phyloP scores from a whole-genome alignment of 768 basidiomycete species.

The Rhizopogon salebrosus region DNA sequence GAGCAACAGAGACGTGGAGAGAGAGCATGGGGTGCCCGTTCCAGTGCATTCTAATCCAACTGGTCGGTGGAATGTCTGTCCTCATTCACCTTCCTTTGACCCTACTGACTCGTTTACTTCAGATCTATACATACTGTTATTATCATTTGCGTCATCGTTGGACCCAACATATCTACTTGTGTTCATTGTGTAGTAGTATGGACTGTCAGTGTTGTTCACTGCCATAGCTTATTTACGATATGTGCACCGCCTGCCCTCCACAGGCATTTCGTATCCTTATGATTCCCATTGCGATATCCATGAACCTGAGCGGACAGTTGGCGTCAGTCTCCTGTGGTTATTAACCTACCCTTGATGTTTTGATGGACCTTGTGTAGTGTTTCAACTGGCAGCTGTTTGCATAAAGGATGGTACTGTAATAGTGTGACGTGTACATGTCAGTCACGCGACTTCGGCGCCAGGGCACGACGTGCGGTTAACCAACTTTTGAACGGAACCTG shows the following conservation, averaged over 20 bases:
- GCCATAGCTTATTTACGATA: not conserved
- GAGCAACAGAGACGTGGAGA: slow-evolving; percentile 23
- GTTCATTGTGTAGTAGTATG: not conserved
- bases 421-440: not conserved
- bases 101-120: not conserved
- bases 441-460: not conserved
- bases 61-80: not conserved
- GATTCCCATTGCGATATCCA: not conserved
- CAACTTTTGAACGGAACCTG: not conserved
- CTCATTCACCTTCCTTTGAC: not conserved
- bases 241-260: not conserved
- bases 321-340: not conserved
- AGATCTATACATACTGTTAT: slow-evolving; percentile 23
- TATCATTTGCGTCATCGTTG: slow-evolving; percentile 12
- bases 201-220: not conserved
- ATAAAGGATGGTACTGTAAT: too few species aligned
- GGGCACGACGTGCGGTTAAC: not conserved
- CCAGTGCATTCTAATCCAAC: not conserved
- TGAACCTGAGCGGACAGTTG: not conserved
- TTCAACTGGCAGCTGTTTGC: too few species aligned
- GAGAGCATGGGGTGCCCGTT: not conserved
- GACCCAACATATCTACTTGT: slow-evolving; percentile 4
- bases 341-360: not conserved
- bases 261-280: not conserved
- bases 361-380: not conserved